These are phyloP conservation scores for Stevia rebaudiana DNA, from an alignment of 140 eudicot species.

Conservation along the genomic window DNA sequence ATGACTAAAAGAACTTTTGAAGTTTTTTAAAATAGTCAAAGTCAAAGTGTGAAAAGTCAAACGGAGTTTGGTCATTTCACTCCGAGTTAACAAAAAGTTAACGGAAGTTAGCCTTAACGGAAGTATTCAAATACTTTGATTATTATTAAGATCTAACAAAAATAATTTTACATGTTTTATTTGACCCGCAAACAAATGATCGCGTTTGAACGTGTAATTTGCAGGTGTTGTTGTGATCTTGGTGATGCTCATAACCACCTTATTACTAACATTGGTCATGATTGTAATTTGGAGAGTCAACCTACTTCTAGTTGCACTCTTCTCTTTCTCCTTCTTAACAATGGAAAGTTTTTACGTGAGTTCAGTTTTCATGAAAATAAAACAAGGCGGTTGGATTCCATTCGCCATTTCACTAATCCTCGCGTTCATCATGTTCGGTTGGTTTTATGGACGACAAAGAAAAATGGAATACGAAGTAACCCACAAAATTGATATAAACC, in stretches of 20 bases:
- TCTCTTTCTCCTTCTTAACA: conserved; percentile 33
- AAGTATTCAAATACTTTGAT: no score
- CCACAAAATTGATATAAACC: conserved; percentile 40
- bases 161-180: no score
- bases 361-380: conserved; percentile 54
- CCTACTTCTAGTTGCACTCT: conserved; percentile 34
- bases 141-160: no score
- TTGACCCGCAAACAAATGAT: no score
- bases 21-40: no score
- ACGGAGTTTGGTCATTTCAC: no score
- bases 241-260: conserved; percentile 74
- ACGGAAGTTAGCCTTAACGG: no score
- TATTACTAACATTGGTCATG: conserved; percentile 55
- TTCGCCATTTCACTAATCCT: conserved; percentile 66
- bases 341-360: conserved; percentile 50
- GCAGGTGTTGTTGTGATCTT: conserved; percentile 65
- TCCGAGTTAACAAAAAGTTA: no score
- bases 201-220: not conserved
- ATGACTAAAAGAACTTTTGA: no score
- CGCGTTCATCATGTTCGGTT: conserved; percentile 61
- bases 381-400: conserved; percentile 76
- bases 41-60: no score
- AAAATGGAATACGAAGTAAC: conserved; percentile 50
- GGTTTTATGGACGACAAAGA: conserved; percentile 61
- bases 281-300: conserved; percentile 55